Conservation (phyloP, 2,329 filamentous ascomycete genomes). For the Neofusicoccum parvum region DNA sequence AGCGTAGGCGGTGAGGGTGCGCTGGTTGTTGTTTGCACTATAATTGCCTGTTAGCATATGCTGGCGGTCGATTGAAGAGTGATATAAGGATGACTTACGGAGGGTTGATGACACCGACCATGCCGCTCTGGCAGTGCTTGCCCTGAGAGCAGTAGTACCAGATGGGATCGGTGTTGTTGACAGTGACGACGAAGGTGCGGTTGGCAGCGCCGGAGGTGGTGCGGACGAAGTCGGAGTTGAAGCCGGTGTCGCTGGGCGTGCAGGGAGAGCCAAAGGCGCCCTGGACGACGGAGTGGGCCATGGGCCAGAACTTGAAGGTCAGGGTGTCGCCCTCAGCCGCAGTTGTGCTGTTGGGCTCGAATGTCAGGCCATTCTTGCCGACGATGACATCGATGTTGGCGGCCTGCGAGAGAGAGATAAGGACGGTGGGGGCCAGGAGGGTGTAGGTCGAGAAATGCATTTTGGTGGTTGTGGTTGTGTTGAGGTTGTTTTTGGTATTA, state of each 20-base stretch:
- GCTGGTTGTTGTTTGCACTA: constrained; percentile 25
- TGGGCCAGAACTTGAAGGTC: constrained; percentile 42
- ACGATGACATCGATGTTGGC: constrained; percentile 38
- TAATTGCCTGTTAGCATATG: too few species aligned
- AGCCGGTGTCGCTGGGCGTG: constrained; percentile 34
- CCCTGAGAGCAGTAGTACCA: constrained; percentile 46
- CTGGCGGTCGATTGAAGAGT: too few species aligned
- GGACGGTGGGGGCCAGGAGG: not conserved
- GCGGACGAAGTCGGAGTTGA: constrained; percentile 43
- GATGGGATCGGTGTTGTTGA: constrained; percentile 41
- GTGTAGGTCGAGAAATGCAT: constrained; percentile 18
- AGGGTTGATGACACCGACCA: constrained; percentile 45
- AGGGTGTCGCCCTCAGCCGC: constrained; percentile 41
- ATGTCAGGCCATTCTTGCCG: constrained; percentile 33
- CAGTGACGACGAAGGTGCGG: constrained; percentile 35
- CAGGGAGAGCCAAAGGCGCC: constrained; percentile 38
- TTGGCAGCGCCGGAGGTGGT: constrained; percentile 29
- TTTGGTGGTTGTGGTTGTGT: not conserved
- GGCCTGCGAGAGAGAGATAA: constrained; percentile 38
- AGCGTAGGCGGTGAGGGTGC: constrained; percentile 28
- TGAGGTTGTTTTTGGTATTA: not conserved
- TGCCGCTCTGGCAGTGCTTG: constrained; percentile 41
- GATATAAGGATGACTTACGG: constrained; percentile 30
- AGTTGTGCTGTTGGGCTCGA: constrained; percentile 38
- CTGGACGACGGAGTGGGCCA: constrained; percentile 43